Evolutionary conservation across 768 basidiomycete species (phyloP), one percentile per base, ranked within the genome.

Genomic region (Mycena capillaripes): DNA sequence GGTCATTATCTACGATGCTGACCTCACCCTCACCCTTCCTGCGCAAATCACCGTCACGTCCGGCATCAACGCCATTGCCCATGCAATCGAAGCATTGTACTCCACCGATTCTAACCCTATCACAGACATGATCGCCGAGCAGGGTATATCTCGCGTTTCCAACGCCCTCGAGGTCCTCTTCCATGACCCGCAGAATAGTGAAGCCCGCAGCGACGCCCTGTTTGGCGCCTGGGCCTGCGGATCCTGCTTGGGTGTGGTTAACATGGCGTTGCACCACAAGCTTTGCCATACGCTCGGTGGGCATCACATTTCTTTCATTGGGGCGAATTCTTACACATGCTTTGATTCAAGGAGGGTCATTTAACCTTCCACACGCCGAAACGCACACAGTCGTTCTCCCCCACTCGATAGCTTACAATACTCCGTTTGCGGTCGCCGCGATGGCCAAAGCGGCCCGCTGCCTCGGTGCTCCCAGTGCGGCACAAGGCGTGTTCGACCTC

Each of bases 371-470:
- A 14, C 84, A 85, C 60, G 79, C 83, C 14, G 84, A 85, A 61
- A 85, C 84, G 0, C 85, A 86, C 73, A 84, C 85, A 16, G 81
- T 85, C 25, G 77, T 85, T n/a, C 83, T 86, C 30, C 83, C 85
- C 0, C 82, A 85, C 73, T 80, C 81, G 0, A 80, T 84, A 29
- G 81, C 82, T 9, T 86, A 85, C 75, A 85, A 86, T 65, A 77
- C 83, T 2, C 83, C 83, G 4, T 79, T 75, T 62, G 79, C 83
- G 12, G 40, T 32, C 6, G 77, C 77, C 32, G 81, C 80, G 25
- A 81, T 86, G 71, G 59, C 70, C 6, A 81, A 80, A 63, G 77
- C 83, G 7, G 82, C 82, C 1, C 76, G 76, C n/a, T 76, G 78
- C 27, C 75, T 86, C 2, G 76, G 75, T 4, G 69, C 62, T 5